These are phyloP conservation scores for Aspergillus asperescens DNA, from an alignment of 495 filamentous ascomycete genomes.

Conservation along the genomic window DNA sequence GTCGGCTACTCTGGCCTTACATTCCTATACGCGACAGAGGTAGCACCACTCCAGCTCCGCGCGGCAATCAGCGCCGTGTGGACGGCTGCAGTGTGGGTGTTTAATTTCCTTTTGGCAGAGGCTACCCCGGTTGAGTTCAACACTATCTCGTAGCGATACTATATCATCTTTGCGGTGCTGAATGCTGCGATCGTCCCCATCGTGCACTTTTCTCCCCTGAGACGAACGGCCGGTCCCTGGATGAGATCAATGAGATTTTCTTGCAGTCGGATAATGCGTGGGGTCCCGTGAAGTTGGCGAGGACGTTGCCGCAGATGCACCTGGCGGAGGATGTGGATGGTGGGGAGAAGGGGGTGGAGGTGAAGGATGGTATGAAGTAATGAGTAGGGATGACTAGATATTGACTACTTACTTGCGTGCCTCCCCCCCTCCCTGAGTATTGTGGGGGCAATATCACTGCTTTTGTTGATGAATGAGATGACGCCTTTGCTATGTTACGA, in stretches of 20 bases:
- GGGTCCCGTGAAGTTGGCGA: slow-evolving; percentile 29
- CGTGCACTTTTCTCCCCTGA: slow-evolving; percentile 57
- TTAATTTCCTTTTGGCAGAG: slow-evolving; percentile 45
- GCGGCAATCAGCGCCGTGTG: slow-evolving; percentile 61
- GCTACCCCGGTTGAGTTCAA: slow-evolving; percentile 44
- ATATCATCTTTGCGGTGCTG: slow-evolving; percentile 45
- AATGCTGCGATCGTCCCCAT: slow-evolving; percentile 43
- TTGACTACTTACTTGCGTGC: no score
- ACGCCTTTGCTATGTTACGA: no score
- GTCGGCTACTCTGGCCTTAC: slow-evolving; percentile 61
- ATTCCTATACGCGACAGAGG: slow-evolving; percentile 60
- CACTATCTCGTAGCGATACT: slow-evolving; percentile 42
- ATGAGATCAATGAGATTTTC: slow-evolving; percentile 73
- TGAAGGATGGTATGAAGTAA: background rate
- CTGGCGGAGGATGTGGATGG: slow-evolving; percentile 13
- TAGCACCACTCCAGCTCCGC: slow-evolving; percentile 63
- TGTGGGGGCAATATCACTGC: no score
- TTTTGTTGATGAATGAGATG: no score
- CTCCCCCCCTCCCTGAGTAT: no score
- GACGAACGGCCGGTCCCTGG: slow-evolving; percentile 57
- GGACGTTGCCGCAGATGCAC: slow-evolving; percentile 23
- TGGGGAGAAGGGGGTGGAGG: background rate
- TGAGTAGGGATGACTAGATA: no score
- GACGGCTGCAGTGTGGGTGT: slow-evolving; percentile 61
- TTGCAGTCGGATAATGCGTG: slow-evolving; percentile 23